Base-by-base conservation (phyloP, 495 filamentous ascomycete genomes). In the Daldinia grandis region DNA sequence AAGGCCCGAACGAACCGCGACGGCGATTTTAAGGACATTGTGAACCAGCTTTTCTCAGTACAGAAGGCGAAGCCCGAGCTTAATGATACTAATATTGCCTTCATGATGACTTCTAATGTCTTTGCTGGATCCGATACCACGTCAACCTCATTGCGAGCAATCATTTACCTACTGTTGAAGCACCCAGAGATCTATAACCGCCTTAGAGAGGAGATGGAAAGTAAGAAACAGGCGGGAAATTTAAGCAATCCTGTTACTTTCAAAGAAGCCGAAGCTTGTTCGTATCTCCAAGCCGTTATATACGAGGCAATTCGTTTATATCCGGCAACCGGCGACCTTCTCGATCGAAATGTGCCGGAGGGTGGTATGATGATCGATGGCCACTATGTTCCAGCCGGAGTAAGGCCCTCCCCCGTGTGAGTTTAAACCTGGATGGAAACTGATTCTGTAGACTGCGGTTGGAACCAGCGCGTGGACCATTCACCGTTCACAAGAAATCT, bases 81-180 rank as follows among this genome's bases (percentile, higher is more conserved):
- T 24, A 38, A 31, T n/a, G 31, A 57, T 21, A 58, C 19, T 21
- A 58, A 40, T 17, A 42, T 58, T 1, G 4, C 56, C 9, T 58
- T 58, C 21, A 40, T 58, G 33, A 42, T 57, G 54, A 47, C 42
- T 12, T 12, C 42, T 10, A 47, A 47, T 24, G 19, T 47, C 42
- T 47, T 47, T 47, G 42, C 42, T 4, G 42, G 42, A 47, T 47
- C 42, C 9, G 42, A 47, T 24, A 47, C 42, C 15, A 47, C 42
- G 42, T 47, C 42, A 14, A 47, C 2, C 42, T 47, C 19, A 24
- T 21, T 47, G 10, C 19, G 42, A 12, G 42, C 42, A 10, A 24
- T 47, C 42, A 24, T 47, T 12, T 47, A 47, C 19, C 10, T 47
- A 47, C 42, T 47, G 19, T 9, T 47, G 9, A 47, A 47, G 17